A percentile compares a stretch with the other conserved stretches of the same genome.
phyloP scores from a whole-genome alignment of 805 yeast species.

The Metschnikowia dekortorum region DNA sequence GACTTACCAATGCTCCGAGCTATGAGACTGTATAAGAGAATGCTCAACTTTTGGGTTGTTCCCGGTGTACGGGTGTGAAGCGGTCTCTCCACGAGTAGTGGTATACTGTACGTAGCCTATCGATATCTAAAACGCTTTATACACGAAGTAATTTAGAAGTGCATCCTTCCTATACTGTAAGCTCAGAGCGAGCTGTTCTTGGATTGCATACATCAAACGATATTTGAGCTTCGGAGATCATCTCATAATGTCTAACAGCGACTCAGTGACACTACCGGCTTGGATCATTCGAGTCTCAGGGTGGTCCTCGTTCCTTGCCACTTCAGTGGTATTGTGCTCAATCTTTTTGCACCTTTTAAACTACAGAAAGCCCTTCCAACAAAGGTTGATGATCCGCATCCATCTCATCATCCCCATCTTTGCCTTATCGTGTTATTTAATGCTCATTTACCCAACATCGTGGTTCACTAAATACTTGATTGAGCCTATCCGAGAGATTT shows the following conservation, averaged over 20 bases:
- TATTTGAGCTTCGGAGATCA: background rate
- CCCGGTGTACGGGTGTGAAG: background rate
- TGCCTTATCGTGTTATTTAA: conserved; percentile 63
- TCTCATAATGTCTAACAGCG: background rate
- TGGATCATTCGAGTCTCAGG: conserved; percentile 20
- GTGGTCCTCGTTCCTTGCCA: conserved; percentile 21
- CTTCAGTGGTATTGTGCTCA: conserved; percentile 19
- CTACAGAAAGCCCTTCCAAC: conserved; percentile 86
- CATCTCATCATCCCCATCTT: conserved; percentile 78
- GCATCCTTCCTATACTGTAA: background rate
- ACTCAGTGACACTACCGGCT: conserved; percentile 13
- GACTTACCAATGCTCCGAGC: no score
- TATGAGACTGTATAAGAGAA: no score
- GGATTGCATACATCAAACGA: background rate
- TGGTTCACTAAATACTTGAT: conserved; percentile 40
- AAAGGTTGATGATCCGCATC: conserved; percentile 78
- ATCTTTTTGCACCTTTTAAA: conserved; percentile 43
- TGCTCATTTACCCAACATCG: conserved; percentile 44
- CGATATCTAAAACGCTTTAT: background rate
- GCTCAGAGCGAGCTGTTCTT: background rate
- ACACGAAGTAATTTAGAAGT: no score
- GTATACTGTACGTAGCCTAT: background rate
- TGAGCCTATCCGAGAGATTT: conserved; percentile 81
- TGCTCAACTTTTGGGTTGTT: background rate
- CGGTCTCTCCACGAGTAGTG: background rate